phyloP scores from a whole-genome alignment of 2,329 filamentous ascomycete genomes.

The Pseudogymnoascus sp. region DNA sequence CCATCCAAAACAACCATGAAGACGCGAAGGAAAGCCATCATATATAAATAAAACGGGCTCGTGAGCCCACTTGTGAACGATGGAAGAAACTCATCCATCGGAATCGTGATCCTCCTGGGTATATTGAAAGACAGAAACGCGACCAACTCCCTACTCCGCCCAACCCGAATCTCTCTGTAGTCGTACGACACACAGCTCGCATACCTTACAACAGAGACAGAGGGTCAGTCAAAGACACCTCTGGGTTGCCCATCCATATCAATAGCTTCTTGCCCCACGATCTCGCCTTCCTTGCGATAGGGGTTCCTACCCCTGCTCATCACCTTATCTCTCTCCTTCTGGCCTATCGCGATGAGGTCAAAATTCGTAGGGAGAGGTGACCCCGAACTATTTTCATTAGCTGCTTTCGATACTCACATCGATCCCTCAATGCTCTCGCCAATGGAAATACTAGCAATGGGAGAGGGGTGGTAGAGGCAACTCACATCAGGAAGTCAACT shows the following conservation, averaged over 20 bases:
- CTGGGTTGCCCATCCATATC: not conserved
- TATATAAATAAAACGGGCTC: not conserved
- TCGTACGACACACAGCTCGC: not conserved
- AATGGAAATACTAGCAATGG: constrained; percentile 10
- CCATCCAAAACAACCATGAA: not conserved
- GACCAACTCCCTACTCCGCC: not conserved
- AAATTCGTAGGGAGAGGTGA: constrained; percentile 36
- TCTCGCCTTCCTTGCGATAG: constrained; percentile 11
- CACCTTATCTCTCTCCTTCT: constrained; percentile 32
- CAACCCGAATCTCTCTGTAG: not conserved
- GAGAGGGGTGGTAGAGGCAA: constrained; percentile 12
- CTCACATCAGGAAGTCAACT: constrained; percentile 37
- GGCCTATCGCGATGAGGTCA: constrained; percentile 35
- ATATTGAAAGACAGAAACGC: constrained; percentile 1
- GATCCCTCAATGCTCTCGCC: not conserved
- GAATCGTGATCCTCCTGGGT: not conserved
- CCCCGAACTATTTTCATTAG: constrained; percentile 23
- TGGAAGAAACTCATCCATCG: not conserved
- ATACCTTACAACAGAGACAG: not conserved
- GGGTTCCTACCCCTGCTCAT: constrained; percentile 21
- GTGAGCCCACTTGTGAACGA: not conserved
- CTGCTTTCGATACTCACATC: not conserved
- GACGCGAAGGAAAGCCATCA: not conserved
- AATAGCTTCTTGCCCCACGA: constrained; percentile 3
- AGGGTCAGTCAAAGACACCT: not conserved